These are phyloP conservation scores for Aspergillus awamori DNA, from an alignment of 2,329 filamentous ascomycete genomes.

Conservation along the genomic window DNA sequence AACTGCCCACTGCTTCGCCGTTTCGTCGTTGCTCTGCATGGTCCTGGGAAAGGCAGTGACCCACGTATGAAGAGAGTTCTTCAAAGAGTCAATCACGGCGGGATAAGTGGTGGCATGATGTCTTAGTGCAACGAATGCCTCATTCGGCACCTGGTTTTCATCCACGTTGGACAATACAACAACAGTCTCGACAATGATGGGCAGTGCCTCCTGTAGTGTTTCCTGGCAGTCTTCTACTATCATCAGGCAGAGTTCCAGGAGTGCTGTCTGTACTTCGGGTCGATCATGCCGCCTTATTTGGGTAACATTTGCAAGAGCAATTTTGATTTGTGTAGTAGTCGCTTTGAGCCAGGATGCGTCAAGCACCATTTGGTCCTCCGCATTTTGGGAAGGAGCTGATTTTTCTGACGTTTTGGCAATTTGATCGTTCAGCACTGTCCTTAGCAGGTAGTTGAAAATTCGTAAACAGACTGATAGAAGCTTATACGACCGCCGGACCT, in stretches of 20 bases:
- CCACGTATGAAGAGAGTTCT: slow-evolving; percentile 77
- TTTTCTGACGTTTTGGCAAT: slow-evolving; percentile 30
- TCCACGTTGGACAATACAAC: slow-evolving; percentile 66
- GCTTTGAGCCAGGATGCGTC: slow-evolving; percentile 73
- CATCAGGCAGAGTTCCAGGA: slow-evolving; percentile 71
- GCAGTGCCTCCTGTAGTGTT: slow-evolving; percentile 69
- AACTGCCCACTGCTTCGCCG: slow-evolving; percentile 71
- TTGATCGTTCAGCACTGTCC: slow-evolving; percentile 51
- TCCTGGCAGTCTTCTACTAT: slow-evolving; percentile 77
- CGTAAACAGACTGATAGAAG: slow-evolving; percentile 67
- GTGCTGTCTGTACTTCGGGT: slow-evolving; percentile 66
- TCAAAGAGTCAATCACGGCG: slow-evolving; percentile 65
- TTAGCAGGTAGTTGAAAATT: slow-evolving; percentile 55
- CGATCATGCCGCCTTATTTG: slow-evolving; percentile 73
- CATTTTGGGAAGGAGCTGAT: slow-evolving; percentile 24
- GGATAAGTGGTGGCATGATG: slow-evolving; percentile 66
- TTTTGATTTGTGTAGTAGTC: slow-evolving; percentile 77
- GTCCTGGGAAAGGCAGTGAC: slow-evolving; percentile 75
- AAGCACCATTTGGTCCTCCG: slow-evolving; percentile 43
- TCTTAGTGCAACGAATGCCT: slow-evolving; percentile 51
- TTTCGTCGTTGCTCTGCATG: slow-evolving; percentile 83
- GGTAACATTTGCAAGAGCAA: slow-evolving; percentile 76
- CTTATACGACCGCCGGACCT: slow-evolving; percentile 61
- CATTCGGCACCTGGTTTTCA: slow-evolving; percentile 42
- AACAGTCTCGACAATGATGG: slow-evolving; percentile 78